A percentile compares a stretch with the other conserved stretches of the same genome.
phyloP scores from a whole-genome alignment of 2,329 filamentous ascomycete species.

The Calonectria naviculata region DNA sequence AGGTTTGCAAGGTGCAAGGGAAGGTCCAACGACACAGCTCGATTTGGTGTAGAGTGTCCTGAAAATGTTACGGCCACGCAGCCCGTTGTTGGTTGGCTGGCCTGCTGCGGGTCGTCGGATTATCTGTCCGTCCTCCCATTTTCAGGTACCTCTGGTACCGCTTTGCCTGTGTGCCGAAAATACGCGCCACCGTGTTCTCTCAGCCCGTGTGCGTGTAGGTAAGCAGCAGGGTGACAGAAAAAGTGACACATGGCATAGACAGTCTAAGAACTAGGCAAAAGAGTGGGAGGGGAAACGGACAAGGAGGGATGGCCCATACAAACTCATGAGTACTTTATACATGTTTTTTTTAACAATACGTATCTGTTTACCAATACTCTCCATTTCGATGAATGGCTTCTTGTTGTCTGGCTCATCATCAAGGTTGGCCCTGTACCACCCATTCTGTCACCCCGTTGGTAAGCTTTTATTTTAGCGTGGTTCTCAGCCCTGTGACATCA shows the following conservation, averaged over 20 bases:
- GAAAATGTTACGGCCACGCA: constrained; percentile 46
- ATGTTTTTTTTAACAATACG: not conserved
- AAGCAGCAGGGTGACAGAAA: not conserved
- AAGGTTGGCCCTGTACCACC: constrained; percentile 14
- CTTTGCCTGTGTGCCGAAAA: constrained; percentile 6
- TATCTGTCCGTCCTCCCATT: constrained; percentile 45
- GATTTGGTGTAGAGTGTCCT: constrained; percentile 35
- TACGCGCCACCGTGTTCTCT: constrained; percentile 51
- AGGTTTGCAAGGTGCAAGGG: constrained; percentile 19
- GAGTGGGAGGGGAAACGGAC: not conserved
- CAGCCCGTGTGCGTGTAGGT: constrained; percentile 14
- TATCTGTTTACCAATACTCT: too few relatives aligned
- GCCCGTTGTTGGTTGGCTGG: constrained; percentile 34
- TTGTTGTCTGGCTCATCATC: not conserved
- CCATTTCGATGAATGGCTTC: too few relatives aligned
- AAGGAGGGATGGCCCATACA: too few relatives aligned
- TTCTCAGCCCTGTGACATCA: constrained; percentile 7
- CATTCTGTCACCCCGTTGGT: constrained; percentile 28
- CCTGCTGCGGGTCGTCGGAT: constrained; percentile 43
- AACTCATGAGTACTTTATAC: not conserved
- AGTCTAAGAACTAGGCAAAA: not conserved
- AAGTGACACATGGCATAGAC: not conserved
- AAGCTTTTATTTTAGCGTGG: constrained; percentile 23
- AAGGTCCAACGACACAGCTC: constrained; percentile 5
- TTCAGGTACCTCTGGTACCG: constrained; percentile 18